Evolutionary conservation across 768 basidiomycete species (phyloP).

Genomic region (Boletus reticulatus): DNA sequence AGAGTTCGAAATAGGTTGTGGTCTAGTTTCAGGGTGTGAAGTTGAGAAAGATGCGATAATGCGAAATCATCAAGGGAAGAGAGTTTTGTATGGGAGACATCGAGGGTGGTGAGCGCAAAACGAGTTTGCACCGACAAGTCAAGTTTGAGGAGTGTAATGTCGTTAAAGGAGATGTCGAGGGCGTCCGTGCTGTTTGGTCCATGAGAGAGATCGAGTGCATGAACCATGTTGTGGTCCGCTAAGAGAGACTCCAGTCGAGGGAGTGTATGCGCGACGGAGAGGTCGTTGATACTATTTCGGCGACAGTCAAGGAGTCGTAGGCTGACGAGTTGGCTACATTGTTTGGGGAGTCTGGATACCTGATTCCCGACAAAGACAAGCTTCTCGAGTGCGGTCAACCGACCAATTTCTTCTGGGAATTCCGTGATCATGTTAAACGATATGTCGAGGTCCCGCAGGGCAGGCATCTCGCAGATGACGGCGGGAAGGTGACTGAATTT

Average conservation of each 20-base stretch:
- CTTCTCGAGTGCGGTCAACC: slow-evolving; percentile 62
- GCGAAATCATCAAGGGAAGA: slow-evolving; percentile 76
- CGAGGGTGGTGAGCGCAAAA: slow-evolving; percentile 69
- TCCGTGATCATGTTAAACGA: slow-evolving; percentile 90
- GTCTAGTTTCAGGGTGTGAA: slow-evolving; percentile 72
- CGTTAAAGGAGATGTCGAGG: slow-evolving; percentile 83
- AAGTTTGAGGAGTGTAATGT: slow-evolving; percentile 77
- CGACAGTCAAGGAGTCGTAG: slow-evolving; percentile 80
- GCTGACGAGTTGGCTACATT: slow-evolving; percentile 51
- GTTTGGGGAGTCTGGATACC: slow-evolving; percentile 66
- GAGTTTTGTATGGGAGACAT: slow-evolving; percentile 86
- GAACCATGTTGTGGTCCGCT: slow-evolving; percentile 82
- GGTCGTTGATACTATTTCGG: slow-evolving; percentile 78
- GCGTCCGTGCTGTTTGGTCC: slow-evolving; percentile 56
- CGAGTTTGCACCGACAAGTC: slow-evolving; percentile 45
- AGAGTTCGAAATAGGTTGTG: slow-evolving; percentile 84
- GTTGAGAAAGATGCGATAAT: slow-evolving; percentile 67
- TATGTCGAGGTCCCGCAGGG: slow-evolving; percentile 83
- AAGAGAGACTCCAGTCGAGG: slow-evolving; percentile 65
- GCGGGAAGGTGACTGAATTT: slow-evolving; percentile 76
- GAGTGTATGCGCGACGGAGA: slow-evolving; percentile 65
- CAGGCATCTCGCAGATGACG: slow-evolving; percentile 69
- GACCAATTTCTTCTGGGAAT: slow-evolving; percentile 78
- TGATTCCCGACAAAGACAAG: slow-evolving; percentile 87
- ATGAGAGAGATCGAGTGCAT: slow-evolving; percentile 75